Base-by-base conservation (phyloP, 2,329 filamentous ascomycete species). In the Scytalidium sp. region DNA sequence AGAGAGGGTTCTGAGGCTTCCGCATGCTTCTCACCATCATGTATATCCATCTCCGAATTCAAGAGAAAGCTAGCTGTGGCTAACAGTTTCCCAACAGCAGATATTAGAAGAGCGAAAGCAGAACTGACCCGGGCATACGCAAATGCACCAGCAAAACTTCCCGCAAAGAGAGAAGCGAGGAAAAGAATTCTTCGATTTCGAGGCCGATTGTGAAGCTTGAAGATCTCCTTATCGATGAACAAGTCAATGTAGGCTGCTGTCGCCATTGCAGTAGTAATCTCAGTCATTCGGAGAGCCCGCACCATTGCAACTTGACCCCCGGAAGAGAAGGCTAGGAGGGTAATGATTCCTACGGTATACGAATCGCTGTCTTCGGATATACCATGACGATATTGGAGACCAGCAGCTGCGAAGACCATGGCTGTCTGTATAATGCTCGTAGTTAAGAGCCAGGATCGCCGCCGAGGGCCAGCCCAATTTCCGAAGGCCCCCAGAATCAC, bases 231-330 rank as follows among this genome's bases (percentile, higher is more conserved):
- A 60, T 85, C 81, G 47, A 83, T 78, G 46, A 82, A 62, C 48
- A 84, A 60, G 58, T 85, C 81, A 1, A 85, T 70, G 73, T 78
- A 84, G 1, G 81, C 81, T 0, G 81, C 80, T 4, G 81, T 85
- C 0, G 80, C 81, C 80, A 84, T 84, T 21, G 81, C 80, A 0
- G 82, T 85, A 50, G 73, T 81, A 58, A 85, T 84, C 62, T 85
- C 81, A 0, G 78, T 78, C 66, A 83, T 76, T 42, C 70, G 66
- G 49, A 85, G 61, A 36, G 74, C 72, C 20, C 81, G 70, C 2
- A 74, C 74, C 67, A 80, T 75, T 2, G 81, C 80, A 0, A 85
- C 80, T 60, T 85, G 81, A 43, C 73, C 78, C 0, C 81, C 81
- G 0, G 79, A 72, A 0, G 80, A 74, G 44, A 79, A 75, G 0